Percentiles rank a stretch among this genome's conserved stretches.
Conservation (phyloP, 106 monocot genomes). For the Dioscorea dumetorum region DNA sequence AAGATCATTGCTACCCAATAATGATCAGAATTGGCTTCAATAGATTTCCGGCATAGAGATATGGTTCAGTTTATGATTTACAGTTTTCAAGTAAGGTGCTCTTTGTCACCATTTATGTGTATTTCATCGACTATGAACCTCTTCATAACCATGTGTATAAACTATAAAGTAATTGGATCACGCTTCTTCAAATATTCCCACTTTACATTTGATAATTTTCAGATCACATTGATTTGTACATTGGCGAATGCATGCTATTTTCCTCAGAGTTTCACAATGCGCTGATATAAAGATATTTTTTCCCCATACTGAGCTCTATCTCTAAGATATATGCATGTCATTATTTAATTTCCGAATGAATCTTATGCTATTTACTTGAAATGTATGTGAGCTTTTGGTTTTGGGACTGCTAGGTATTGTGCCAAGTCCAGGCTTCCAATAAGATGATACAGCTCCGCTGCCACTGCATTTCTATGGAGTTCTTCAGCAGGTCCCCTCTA, state of each 20-base stretch:
- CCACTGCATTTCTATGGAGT: neutral
- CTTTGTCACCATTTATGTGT: neutral
- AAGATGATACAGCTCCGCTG: neutral
- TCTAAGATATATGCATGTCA: neutral
- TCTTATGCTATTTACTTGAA: neutral
- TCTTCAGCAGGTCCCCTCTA: neutral
- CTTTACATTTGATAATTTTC: no score
- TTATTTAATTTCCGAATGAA: no score
- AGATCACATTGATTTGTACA: no score
- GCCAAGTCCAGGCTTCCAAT: neutral
- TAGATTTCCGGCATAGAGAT: neutral
- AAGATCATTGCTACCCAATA: slow-evolving; percentile 85
- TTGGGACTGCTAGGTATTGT: neutral
- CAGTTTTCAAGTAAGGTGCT: neutral
- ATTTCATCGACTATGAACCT: neutral
- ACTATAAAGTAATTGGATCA: neutral
- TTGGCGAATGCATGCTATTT: no score
- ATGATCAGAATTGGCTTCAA: slow-evolving; percentile 43
- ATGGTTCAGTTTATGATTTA: neutral
- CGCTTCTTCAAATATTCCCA: neutral
- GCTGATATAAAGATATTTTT: neutral
- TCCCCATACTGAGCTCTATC: neutral
- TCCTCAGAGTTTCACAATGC: no score
- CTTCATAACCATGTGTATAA: neutral
- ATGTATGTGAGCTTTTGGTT: neutral